A percentile compares a stretch with the other conserved stretches of the same genome.
phyloP scores from a whole-genome alignment of 305 asterid species.

The Rubia balearica region DNA sequence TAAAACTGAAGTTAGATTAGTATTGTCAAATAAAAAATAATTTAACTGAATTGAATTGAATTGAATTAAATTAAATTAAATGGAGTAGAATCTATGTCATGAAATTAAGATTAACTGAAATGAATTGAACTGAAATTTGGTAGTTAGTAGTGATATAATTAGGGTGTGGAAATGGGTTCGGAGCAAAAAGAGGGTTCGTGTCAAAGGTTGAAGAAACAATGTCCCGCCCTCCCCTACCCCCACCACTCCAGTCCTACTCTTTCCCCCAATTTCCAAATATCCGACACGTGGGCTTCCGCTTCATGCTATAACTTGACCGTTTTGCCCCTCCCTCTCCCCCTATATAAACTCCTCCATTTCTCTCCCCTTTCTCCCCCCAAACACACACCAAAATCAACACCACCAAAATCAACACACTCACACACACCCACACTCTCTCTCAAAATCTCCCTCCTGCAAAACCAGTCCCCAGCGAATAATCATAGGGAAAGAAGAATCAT shows the following conservation, averaged over 20 bases:
- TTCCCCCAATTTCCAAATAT: conserved; percentile 23
- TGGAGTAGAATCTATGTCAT: too few relatives aligned
- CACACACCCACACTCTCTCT: conserved; percentile 9
- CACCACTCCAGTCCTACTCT: conserved; percentile 9
- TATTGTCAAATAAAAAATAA: too few relatives aligned
- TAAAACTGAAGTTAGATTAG: too few relatives aligned
- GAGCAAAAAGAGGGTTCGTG: conserved; percentile 24
- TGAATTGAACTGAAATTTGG: too few relatives aligned
- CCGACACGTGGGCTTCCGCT: conserved; percentile 69
- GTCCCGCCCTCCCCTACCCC: conserved; percentile 17
- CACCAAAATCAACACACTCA: neutral
- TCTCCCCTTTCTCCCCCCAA: conserved; percentile 23
- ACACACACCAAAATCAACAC: neutral
- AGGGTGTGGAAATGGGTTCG: conserved; percentile 1
- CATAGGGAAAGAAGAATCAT: conserved; percentile 20
- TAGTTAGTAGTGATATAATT: neutral
- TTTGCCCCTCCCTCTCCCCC: conserved; percentile 30
- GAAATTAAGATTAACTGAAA: too few relatives aligned
- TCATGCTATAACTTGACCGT: conserved; percentile 43
- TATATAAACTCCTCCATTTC: conserved; percentile 35
- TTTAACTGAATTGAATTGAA: too few relatives aligned
- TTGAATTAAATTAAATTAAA: too few relatives aligned
- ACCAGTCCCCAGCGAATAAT: neutral
- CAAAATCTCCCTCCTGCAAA: conserved; percentile 9
- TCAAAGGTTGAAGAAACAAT: conserved; percentile 30